Percentiles rank a stretch among this genome's conserved stretches.
Evolutionary conservation across 345 rosid species (phyloP).

Genomic region (Eucalyptus lansdowneana): DNA sequence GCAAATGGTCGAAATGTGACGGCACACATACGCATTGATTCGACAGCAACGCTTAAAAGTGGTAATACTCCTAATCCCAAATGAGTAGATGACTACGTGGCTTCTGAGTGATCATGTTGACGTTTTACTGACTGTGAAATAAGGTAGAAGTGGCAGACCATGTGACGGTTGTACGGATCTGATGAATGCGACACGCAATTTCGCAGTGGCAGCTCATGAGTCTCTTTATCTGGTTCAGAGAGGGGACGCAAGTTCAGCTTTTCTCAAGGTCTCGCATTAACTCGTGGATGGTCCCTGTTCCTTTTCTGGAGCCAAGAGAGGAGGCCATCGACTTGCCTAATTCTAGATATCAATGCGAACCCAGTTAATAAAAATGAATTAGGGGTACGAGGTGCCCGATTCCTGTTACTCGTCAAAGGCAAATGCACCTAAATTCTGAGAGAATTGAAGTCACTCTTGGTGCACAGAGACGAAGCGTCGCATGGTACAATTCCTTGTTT

Average conservation of each 20-base stretch:
- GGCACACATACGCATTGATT: background rate
- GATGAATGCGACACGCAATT: background rate
- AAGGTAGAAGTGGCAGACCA: background rate
- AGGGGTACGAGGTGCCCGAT: background rate
- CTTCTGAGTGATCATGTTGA: background rate
- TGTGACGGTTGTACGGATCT: background rate
- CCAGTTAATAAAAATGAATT: background rate
- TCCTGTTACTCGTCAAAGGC: background rate
- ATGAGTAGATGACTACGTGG: background rate
- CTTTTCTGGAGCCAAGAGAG: background rate
- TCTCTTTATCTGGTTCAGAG: background rate
- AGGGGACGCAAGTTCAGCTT: background rate
- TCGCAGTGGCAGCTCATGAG: background rate
- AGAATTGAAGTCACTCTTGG: background rate
- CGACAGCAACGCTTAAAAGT: background rate
- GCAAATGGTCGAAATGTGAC: background rate
- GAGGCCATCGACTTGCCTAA: background rate
- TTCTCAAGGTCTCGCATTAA: background rate
- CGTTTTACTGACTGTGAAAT: background rate
- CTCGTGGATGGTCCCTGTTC: background rate
- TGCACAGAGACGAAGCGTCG: background rate
- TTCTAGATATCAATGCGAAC: background rate
- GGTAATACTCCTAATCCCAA: background rate
- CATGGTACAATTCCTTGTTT: background rate
- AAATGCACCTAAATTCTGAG: background rate